Conservation (phyloP, 2,329 filamentous ascomycete genomes). For the Penicillium sclerotigenum region DNA sequence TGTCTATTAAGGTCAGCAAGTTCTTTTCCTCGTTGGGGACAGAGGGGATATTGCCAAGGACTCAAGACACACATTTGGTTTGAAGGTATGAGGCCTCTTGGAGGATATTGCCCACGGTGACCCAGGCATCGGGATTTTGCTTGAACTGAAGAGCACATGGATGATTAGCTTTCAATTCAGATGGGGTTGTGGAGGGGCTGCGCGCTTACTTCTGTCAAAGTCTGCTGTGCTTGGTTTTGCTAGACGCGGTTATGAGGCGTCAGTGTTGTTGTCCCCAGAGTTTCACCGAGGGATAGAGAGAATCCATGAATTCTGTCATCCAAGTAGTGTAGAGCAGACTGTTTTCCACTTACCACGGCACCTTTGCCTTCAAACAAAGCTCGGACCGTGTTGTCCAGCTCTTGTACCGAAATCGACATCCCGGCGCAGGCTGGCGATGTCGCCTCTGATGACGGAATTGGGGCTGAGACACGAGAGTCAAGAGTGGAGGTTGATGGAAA, state of each 20-base stretch:
- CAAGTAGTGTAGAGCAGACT: neutral
- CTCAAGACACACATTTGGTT: conserved; percentile 76
- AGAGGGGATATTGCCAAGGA: neutral
- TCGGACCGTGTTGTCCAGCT: conserved; percentile 94
- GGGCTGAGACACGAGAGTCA: conserved; percentile 15
- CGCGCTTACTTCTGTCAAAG: conserved; percentile 77
- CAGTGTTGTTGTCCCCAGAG: conserved; percentile 7
- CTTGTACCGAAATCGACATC: conserved; percentile 74
- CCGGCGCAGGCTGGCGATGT: conserved; percentile 34
- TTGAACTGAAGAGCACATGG: conserved; percentile 70
- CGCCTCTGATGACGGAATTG: conserved; percentile 25
- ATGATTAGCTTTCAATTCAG: neutral
- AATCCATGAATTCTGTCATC: neutral
- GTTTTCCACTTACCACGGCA: conserved; percentile 66
- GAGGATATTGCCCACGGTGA: conserved; percentile 94
- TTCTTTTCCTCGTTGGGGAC: neutral
- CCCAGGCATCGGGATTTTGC: conserved; percentile 96
- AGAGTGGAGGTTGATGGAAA: conserved; percentile 4
- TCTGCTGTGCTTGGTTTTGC: conserved; percentile 95
- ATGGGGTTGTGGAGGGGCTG: neutral
- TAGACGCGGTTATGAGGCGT: conserved; percentile 45
- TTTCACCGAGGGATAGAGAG: neutral
- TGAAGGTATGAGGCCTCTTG: conserved; percentile 89
- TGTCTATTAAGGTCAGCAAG: conserved; percentile 57
- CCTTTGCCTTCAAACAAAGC: conserved; percentile 97